phyloP scores from a whole-genome alignment of 2,329 filamentous ascomycete genomes.

The Orbilia quercus region DNA sequence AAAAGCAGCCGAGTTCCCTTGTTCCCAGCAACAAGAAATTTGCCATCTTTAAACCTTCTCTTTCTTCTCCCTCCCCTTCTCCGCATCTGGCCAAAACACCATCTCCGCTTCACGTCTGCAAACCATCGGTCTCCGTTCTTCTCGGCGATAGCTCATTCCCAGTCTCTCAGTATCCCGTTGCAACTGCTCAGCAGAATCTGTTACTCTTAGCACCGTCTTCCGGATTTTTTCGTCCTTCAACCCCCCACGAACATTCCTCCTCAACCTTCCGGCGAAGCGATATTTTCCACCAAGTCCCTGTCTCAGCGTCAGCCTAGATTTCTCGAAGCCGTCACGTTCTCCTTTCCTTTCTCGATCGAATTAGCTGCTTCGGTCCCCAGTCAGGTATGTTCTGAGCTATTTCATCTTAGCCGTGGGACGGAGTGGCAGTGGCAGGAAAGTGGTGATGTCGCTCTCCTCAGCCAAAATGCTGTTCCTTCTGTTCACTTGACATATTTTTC shows the following conservation, averaged over 20 bases:
- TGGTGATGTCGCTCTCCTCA: neutral
- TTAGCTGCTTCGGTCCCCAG: slow-evolving; percentile 42
- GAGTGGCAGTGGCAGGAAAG: too few relatives aligned
- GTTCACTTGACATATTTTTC: neutral
- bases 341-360: slow-evolving; percentile 41
- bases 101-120: slow-evolving; percentile 30
- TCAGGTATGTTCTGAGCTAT: slow-evolving; percentile 48
- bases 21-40: slow-evolving; percentile 29
- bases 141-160: slow-evolving; percentile 13
- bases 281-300: slow-evolving; percentile 43
- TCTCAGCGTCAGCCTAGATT: slow-evolving; percentile 39
- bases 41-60: slow-evolving; percentile 24
- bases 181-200: slow-evolving; percentile 15
- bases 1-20: slow-evolving; percentile 21
- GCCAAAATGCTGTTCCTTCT: slow-evolving; percentile 1
- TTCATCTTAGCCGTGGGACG: slow-evolving; percentile 18
- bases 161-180: slow-evolving; percentile 7
- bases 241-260: slow-evolving; percentile 47
- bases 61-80: slow-evolving; percentile 24
- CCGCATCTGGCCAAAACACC: slow-evolving; percentile 49
- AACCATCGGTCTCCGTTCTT: slow-evolving; percentile 1
- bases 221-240: slow-evolving; percentile 26
- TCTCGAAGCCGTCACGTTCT: slow-evolving; percentile 47
- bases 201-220: slow-evolving; percentile 22
- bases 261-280: slow-evolving; percentile 54